A percentile compares a stretch with the other conserved stretches of the same genome.
phyloP scores from a whole-genome alignment of 805 yeast species.

The Crinitomyces ghanaensis region DNA sequence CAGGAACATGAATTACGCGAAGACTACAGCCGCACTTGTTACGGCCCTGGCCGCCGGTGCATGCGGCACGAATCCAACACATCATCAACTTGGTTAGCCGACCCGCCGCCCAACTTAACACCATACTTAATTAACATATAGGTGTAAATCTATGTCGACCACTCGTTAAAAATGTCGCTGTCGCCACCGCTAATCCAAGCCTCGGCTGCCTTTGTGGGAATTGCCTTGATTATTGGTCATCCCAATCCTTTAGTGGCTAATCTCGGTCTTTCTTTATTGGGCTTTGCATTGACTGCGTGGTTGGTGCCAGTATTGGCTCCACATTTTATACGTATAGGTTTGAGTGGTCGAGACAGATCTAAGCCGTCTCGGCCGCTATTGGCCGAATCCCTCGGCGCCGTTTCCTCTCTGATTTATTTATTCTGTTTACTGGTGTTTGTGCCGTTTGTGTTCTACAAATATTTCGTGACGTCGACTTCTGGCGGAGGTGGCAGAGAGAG shows the following conservation, averaged over 20 bases:
- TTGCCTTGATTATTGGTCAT: no score
- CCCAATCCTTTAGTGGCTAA: conserved; percentile 54
- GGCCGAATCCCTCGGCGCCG: conserved; percentile 91
- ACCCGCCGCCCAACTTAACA: no score
- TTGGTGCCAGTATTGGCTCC: conserved; percentile 61
- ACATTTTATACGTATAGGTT: conserved; percentile 63
- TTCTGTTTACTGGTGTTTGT: conserved; percentile 73
- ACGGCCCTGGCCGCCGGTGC: no score
- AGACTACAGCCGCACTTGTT: no score
- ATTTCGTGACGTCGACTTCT: conserved; percentile 45
- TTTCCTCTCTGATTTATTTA: conserved; percentile 70
- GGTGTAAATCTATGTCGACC: no score
- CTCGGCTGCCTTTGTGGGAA: no score
- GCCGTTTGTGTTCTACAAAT: conserved; percentile 77
- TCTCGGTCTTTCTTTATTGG: conserved; percentile 54
- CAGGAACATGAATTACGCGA: no score
- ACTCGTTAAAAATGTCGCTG: no score
- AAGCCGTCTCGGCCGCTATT: conserved; percentile 63
- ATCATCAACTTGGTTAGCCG: no score
- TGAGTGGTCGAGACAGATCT: conserved; percentile 76
- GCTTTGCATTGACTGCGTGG: conserved; percentile 46
- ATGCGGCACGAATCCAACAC: no score
- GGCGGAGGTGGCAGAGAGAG: conserved; percentile 49
- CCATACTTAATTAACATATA: no score
- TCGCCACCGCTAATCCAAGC: no score